These are phyloP conservation scores for Trichoderma orchidacearum DNA, from an alignment of 495 filamentous ascomycete genomes.

Conservation along the genomic window DNA sequence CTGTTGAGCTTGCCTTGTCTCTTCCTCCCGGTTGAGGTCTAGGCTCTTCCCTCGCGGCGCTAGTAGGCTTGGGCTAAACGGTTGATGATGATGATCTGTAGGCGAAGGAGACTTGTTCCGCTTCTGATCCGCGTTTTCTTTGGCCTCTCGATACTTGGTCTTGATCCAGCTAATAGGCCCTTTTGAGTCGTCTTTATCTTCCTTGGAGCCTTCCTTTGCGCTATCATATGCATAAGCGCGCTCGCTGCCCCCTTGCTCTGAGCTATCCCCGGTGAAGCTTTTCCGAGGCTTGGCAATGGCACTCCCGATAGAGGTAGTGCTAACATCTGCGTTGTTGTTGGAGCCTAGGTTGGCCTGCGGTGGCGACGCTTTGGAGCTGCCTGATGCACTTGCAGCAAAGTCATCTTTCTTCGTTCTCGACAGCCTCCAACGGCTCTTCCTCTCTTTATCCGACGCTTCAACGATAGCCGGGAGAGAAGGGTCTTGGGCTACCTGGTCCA, in stretches of 20 bases:
- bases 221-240: constrained; percentile 7
- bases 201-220: constrained; percentile 21
- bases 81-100: constrained; percentile 12
- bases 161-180: constrained; percentile 76
- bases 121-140: constrained; percentile 50
- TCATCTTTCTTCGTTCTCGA: constrained; percentile 46
- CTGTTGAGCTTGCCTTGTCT: constrained; percentile 2
- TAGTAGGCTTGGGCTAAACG: constrained; percentile 11
- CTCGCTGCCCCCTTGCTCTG: constrained; percentile 23
- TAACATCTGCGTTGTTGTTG: constrained; percentile 51
- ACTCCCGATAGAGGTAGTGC: constrained; percentile 57
- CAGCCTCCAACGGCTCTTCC: constrained; percentile 63
- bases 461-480: constrained; percentile 11
- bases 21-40: constrained; percentile 13
- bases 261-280: constrained; percentile 42
- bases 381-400: neutral
- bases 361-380: constrained; percentile 25
- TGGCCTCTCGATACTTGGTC: constrained; percentile 67
- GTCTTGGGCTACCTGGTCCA: constrained; percentile 52
- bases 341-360: constrained; percentile 36
- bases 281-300: constrained; percentile 27
- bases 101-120: constrained; percentile 31
- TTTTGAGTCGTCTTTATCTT: constrained; percentile 40
- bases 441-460: constrained; percentile 30
- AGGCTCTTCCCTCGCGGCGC: constrained; percentile 24